These are phyloP conservation scores for Boletus hoseneyae DNA, from an alignment of 1,284 basidiomycete species.

Conservation along the genomic window DNA sequence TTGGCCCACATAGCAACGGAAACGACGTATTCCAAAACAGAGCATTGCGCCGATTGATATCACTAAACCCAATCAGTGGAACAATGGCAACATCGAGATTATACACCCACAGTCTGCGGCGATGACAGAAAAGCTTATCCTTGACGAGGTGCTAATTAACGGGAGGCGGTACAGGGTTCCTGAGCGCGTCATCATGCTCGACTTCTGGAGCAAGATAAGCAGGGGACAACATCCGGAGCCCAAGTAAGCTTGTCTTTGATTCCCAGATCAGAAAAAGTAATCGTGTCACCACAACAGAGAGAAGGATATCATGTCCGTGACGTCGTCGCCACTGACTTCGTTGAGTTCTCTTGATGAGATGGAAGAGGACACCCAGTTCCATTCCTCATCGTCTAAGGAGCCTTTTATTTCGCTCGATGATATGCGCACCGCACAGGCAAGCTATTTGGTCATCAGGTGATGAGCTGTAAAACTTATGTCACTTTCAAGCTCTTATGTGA, in stretches of 20 bases:
- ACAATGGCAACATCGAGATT: slow-evolving; percentile 93
- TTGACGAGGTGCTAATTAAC: slow-evolving; percentile 78
- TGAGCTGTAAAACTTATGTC: slow-evolving; percentile 14
- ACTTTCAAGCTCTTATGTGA: slow-evolving; percentile 29
- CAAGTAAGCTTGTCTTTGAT: slow-evolving; percentile 37
- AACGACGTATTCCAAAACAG: slow-evolving; percentile 73
- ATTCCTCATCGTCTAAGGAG: slow-evolving; percentile 17
- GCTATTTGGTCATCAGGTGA: slow-evolving; percentile 2
- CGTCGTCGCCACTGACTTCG: slow-evolving; percentile 73
- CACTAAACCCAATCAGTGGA: slow-evolving; percentile 64
- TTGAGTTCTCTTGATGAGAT: slow-evolving; percentile 66
- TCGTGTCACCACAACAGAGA: slow-evolving; percentile 32
- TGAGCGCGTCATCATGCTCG: slow-evolving; percentile 86
- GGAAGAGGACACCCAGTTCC: slow-evolving; percentile 39
- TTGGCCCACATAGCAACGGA: slow-evolving; percentile 52
- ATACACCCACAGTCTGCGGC: slow-evolving; percentile 60
- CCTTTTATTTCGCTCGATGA: slow-evolving; percentile 37
- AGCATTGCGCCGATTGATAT: slow-evolving; percentile 67
- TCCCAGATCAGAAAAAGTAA: background rate
- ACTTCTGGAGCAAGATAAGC: slow-evolving; percentile 90
- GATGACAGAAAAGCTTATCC: slow-evolving; percentile 45
- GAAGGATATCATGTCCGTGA: slow-evolving; percentile 41
- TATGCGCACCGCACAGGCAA: slow-evolving; percentile 39
- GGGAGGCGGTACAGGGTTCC: slow-evolving; percentile 91
- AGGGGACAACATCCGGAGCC: slow-evolving; percentile 39